phyloP scores from a whole-genome alignment of 164 flowering plant genomes.

The Pachysandra terminalis region DNA sequence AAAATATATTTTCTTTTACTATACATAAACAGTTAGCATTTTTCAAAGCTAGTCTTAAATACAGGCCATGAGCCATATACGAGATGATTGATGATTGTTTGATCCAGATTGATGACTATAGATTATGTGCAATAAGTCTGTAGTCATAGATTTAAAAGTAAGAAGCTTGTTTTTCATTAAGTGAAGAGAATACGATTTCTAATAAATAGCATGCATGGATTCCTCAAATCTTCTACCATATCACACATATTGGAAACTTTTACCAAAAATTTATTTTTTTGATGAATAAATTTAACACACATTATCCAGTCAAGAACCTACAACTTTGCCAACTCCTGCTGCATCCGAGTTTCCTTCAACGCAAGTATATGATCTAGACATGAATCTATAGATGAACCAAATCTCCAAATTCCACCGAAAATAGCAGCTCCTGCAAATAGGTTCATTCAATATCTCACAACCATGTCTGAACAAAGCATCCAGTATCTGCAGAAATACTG shows the following conservation, averaged over 20 bases:
- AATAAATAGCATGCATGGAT: background rate
- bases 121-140: no score
- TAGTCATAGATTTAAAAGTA: no score
- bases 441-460: background rate
- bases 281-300: no score
- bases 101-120: no score
- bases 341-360: conserved; percentile 62
- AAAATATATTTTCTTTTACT: no score
- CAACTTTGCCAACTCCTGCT: conserved; percentile 57
- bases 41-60: no score
- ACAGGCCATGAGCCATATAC: no score
- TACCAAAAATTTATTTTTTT: no score
- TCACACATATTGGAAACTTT: background rate
- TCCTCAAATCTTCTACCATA: background rate
- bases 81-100: no score
- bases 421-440: conserved; percentile 51
- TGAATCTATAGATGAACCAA: conserved; percentile 40
- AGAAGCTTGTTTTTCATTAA: background rate
- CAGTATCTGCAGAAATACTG: background rate
- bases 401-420: conserved; percentile 40
- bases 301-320: conserved; percentile 25
- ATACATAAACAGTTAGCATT: no score
- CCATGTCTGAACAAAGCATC: background rate
- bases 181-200: no score
- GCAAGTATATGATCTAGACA: conserved; percentile 52